A percentile compares a stretch with the other conserved stretches of the same genome.
Evolutionary conservation across 2,329 filamentous ascomycete genomes (phyloP).

Genomic region (Dothistroma pini): DNA sequence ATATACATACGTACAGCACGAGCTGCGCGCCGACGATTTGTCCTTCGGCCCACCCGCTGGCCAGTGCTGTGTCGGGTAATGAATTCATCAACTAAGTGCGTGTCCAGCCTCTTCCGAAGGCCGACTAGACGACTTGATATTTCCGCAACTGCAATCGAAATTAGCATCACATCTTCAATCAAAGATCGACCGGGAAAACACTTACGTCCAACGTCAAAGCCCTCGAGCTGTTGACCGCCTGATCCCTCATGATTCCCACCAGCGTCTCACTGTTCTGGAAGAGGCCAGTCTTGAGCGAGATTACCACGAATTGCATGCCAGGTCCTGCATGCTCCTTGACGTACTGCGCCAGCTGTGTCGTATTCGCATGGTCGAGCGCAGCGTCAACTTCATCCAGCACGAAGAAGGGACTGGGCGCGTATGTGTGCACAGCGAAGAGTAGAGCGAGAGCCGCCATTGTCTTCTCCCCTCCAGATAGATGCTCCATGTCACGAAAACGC

Average conservation of each 20-base stretch:
- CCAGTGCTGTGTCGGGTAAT: background rate
- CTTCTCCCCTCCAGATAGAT: conserved; percentile 94
- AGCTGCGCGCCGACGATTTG: background rate
- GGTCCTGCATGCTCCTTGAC: conserved; percentile 90
- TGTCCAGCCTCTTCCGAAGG: background rate
- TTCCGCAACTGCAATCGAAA: conserved; percentile 11
- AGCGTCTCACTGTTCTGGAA: conserved; percentile 96
- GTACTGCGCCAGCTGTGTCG: conserved; percentile 93
- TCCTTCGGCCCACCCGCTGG: background rate
- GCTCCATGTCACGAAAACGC: conserved; percentile 98
- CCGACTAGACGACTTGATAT: conserved; percentile 13
- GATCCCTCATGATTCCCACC: conserved; percentile 93
- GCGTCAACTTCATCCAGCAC: conserved; percentile 98
- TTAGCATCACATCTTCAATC: background rate
- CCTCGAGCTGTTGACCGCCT: conserved; percentile 86
- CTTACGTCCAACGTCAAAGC: conserved; percentile 94
- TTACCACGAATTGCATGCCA: conserved; percentile 99
- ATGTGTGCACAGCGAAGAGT: conserved; percentile 93
- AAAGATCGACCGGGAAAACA: conserved; percentile 20
- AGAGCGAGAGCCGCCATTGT: conserved; percentile 97
- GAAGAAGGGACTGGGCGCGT: conserved; percentile 94
- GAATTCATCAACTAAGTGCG: background rate
- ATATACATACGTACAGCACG: background rate
- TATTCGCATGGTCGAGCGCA: conserved; percentile 96
- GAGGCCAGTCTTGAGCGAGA: conserved; percentile 88